Conservation (phyloP, 805 yeast species). For the Candida boleticola region DNA sequence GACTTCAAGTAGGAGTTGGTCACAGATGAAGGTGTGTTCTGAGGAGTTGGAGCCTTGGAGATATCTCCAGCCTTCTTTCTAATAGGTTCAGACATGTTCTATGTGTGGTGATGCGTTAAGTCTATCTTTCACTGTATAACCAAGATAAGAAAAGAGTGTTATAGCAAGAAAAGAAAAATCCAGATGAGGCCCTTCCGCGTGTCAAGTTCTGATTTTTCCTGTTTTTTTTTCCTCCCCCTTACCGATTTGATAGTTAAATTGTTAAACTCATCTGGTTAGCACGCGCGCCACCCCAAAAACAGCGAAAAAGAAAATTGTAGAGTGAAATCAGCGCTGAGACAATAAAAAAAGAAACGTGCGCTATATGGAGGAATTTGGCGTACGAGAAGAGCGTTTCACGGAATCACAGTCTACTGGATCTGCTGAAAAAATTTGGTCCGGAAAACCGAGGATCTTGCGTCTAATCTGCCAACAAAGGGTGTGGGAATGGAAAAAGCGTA, state of each 20-base stretch:
- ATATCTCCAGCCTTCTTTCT: constrained; percentile 70
- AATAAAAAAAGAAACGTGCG: background rate
- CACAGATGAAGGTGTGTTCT: constrained; percentile 92
- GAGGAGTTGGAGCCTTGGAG: constrained; percentile 96
- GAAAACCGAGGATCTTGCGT: too few species aligned
- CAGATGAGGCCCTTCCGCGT: background rate
- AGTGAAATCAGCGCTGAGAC: background rate
- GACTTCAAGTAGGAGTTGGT: constrained; percentile 69
- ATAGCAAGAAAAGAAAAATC: background rate
- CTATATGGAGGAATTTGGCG: background rate
- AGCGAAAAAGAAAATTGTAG: background rate
- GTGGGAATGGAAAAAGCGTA: too few species aligned
- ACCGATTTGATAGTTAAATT: background rate
- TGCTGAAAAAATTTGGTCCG: too few species aligned
- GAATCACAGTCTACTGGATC: too few species aligned
- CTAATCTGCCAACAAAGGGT: too few species aligned
- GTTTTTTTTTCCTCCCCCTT: background rate
- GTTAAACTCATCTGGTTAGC: constrained; percentile 1
- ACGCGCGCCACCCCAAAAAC: background rate
- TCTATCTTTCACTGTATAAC: too few species aligned
- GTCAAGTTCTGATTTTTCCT: background rate
- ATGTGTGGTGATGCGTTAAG: background rate
- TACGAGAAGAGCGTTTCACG: too few species aligned
- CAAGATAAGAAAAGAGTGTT: too few species aligned
- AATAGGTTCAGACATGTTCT: constrained; percentile 80